Conservation (phyloP, 495 filamentous ascomycete genomes). For the Lophiotrema nucula region DNA sequence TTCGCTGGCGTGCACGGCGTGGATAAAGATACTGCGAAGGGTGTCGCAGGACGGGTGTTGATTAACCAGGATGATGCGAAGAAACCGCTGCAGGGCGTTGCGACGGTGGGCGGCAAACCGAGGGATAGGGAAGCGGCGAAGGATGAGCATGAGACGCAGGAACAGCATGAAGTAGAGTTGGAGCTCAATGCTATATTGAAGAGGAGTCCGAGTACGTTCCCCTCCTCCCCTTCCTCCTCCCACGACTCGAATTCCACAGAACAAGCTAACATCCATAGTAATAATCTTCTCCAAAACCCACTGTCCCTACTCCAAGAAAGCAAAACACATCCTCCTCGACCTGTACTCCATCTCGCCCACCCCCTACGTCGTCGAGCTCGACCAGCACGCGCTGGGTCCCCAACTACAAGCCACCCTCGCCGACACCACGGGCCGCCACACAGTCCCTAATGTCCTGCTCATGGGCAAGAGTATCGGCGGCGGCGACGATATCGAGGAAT, state of each 20-base stretch:
- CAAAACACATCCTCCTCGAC: slow-evolving; percentile 78
- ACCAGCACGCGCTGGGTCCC: slow-evolving; percentile 71
- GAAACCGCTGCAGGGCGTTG: slow-evolving; percentile 39
- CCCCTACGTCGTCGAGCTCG: slow-evolving; percentile 88
- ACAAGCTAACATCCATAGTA: not conserved
- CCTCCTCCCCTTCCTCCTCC: not conserved
- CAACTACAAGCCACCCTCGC: slow-evolving; percentile 66
- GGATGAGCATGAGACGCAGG: slow-evolving; percentile 52
- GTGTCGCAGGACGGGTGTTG: slow-evolving; percentile 67
- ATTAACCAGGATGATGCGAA: slow-evolving; percentile 46
- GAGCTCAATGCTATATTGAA: slow-evolving; percentile 77
- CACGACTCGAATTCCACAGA: not conserved
- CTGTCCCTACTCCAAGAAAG: slow-evolving; percentile 78
- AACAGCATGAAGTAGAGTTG: slow-evolving; percentile 56
- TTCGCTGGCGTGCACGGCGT: slow-evolving; percentile 17
- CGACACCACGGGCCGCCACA: slow-evolving; percentile 72
- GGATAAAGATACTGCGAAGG: slow-evolving; percentile 50
- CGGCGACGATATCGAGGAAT: slow-evolving; percentile 74
- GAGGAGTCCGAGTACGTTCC: slow-evolving; percentile 69
- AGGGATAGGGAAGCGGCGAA: slow-evolving; percentile 32
- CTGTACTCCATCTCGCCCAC: slow-evolving; percentile 77
- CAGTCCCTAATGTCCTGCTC: slow-evolving; percentile 89
- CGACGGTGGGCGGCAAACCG: slow-evolving; percentile 33
- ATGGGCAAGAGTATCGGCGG: slow-evolving; percentile 88
- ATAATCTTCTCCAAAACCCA: slow-evolving; percentile 74